Base-by-base conservation (phyloP, 768 basidiomycete genomes). In the Tulasnella sp. region DNA sequence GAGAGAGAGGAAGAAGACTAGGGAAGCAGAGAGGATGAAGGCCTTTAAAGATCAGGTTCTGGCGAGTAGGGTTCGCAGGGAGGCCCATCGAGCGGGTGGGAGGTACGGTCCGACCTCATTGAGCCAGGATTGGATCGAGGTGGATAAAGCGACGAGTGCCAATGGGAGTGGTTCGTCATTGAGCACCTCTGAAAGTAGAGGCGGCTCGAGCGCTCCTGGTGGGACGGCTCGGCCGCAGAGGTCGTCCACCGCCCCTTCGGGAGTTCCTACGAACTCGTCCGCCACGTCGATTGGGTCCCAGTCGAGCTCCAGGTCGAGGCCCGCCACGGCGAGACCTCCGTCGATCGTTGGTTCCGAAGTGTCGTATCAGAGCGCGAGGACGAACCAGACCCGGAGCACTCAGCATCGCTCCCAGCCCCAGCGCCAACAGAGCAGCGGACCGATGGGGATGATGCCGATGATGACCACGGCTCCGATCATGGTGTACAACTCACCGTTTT, bases 51-150 rank as follows among this genome's bases (percentile, higher is more conserved):
- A 89, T 65, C 86, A 88, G 78, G 82, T 92, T 19, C 82, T 81
- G 41, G 88, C 88, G 36, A 81, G 89, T 3, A 83, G 91, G 75
- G 74, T 81, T 47, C 81, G 90, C 75, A 85, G 88, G 74, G 90
- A 91, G 77, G 80, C 83, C 3, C 80, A 82, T 70, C 84, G 88
- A 76, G 82, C 81, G 39, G 88, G 87, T 39, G 68, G 68, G 29
- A 26, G 68, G 63, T 52, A 52, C n/a, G 47, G 47, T 5, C 32
- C 63, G 22, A n/a, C 63, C 1, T 35, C 63, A 32, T 19, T 64
- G 26, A 64, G 63, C 32, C 34, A 64, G 14, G 63, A 64, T 35
- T 64, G 63, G 63, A 64, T 64, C 63, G 63, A 64, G 34, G 63
- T 64, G 34, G 63, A 64, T 9, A 19, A 22, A 1, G 11, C 14